phyloP scores from a whole-genome alignment of 2,329 filamentous ascomycete species.

The Sodiomyces alkalinus region DNA sequence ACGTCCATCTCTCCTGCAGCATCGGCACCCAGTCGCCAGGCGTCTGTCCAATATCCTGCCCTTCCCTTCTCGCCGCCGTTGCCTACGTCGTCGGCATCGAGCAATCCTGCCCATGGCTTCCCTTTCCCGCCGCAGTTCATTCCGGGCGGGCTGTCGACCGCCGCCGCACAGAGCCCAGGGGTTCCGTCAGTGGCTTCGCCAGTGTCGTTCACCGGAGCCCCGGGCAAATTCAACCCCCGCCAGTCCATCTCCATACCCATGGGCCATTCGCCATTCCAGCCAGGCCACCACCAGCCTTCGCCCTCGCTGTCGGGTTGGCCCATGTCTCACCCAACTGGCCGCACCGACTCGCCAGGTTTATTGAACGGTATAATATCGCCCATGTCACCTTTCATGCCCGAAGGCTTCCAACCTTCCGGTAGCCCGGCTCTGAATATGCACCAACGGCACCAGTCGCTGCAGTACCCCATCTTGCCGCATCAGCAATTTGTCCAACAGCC shows the following conservation, averaged over 20 bases:
- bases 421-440: slow-evolving; percentile 30
- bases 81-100: slow-evolving; percentile 62
- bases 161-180: slow-evolving; percentile 42
- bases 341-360: slow-evolving; percentile 50
- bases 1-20: slow-evolving; percentile 50
- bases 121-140: slow-evolving; percentile 45
- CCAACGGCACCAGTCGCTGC: slow-evolving; percentile 43
- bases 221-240: slow-evolving; percentile 48
- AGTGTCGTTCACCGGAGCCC: slow-evolving; percentile 47
- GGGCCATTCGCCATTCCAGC: slow-evolving; percentile 51
- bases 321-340: slow-evolving; percentile 35
- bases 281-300: slow-evolving; percentile 38
- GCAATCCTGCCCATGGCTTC: slow-evolving; percentile 45
- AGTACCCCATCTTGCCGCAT: slow-evolving; percentile 40
- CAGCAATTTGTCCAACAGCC: slow-evolving; percentile 41
- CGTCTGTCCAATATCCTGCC: slow-evolving; percentile 59
- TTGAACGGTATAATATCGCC: slow-evolving; percentile 46
- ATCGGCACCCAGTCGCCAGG: slow-evolving; percentile 48
- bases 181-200: slow-evolving; percentile 57
- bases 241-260: slow-evolving; percentile 56
- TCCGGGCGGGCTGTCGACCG: slow-evolving; percentile 41
- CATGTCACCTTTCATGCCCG: slow-evolving; percentile 44
- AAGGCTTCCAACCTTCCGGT: slow-evolving; percentile 27
- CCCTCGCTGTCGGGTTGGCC: slow-evolving; percentile 45
- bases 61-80: slow-evolving; percentile 74